Evolutionary conservation across 2,329 filamentous ascomycete genomes (phyloP).

Genomic region (Lachnellula subtilissima): DNA sequence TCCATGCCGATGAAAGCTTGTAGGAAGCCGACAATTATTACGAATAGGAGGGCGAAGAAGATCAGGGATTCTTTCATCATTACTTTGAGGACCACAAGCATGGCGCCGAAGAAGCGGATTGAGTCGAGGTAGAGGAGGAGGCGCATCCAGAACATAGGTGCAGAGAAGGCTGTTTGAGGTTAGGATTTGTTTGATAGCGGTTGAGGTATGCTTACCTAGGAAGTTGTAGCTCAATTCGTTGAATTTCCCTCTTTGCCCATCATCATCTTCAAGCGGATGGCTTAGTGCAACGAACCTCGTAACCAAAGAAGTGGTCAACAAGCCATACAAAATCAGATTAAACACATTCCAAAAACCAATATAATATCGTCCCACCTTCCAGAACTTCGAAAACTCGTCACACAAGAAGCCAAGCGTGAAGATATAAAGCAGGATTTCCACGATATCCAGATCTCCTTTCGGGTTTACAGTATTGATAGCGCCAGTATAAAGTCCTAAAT

Average conservation of each 20-base stretch:
- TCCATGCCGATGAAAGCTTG: conserved; percentile 94
- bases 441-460: conserved; percentile 73
- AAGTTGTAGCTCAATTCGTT: conserved; percentile 91
- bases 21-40: conserved; percentile 82
- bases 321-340: conserved; percentile 75
- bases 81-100: conserved; percentile 93
- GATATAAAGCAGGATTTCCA: conserved; percentile 80
- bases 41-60: conserved; percentile 85
- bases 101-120: conserved; percentile 93
- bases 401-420: conserved; percentile 90
- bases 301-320: conserved; percentile 74
- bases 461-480: conserved; percentile 94
- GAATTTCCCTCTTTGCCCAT: conserved; percentile 52
- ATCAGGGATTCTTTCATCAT: conserved; percentile 95
- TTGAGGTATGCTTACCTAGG: conserved; percentile 40
- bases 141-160: conserved; percentile 95
- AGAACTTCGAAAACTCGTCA: conserved; percentile 83
- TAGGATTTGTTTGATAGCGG: conserved; percentile 1
- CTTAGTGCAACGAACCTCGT: conserved; percentile 73
- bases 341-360: conserved; percentile 97
- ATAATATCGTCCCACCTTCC: conserved; percentile 89
- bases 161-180: conserved; percentile 61
- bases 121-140: conserved; percentile 89
- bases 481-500: conserved; percentile 77
- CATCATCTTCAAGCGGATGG: conserved; percentile 45